Conservation (phyloP, 2,329 filamentous ascomycete species). For the Cladophialophora bantiana region DNA sequence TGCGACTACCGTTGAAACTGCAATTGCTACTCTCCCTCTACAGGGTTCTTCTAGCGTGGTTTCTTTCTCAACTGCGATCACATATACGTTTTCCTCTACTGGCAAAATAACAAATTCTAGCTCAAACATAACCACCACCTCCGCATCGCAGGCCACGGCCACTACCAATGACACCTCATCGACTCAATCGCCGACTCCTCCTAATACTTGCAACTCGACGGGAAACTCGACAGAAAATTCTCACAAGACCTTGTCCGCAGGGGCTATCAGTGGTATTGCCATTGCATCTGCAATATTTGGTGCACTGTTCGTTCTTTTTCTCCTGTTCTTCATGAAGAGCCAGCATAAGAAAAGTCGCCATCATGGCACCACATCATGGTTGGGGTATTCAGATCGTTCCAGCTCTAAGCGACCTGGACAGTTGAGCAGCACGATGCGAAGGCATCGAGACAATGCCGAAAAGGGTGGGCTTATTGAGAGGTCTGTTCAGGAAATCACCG, state of each 20-base stretch:
- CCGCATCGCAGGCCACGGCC: no score
- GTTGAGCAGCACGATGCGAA: constrained; percentile 6
- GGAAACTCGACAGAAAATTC: not conserved
- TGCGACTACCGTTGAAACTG: no score
- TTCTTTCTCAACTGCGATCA: no score
- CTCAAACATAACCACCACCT: no score
- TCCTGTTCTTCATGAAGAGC: constrained; percentile 6
- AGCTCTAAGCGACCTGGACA: not conserved
- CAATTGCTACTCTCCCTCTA: no score
- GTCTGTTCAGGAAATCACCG: constrained; percentile 13
- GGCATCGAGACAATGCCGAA: not conserved
- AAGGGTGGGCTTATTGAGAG: constrained; percentile 4
- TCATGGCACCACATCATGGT: not conserved
- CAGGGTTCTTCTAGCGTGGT: no score
- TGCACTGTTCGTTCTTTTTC: not conserved
- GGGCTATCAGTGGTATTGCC: not conserved
- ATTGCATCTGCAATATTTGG: constrained; percentile 1
- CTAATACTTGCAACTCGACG: not conserved
- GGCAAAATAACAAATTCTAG: no score
- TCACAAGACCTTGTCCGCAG: not conserved
- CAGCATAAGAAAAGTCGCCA: not conserved
- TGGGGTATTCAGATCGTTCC: not conserved
- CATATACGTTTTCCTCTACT: no score
- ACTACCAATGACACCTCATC: no score
- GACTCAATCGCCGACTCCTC: no score